Base-by-base conservation (phyloP, 2,329 filamentous ascomycete species). In the Claviceps citrina region DNA sequence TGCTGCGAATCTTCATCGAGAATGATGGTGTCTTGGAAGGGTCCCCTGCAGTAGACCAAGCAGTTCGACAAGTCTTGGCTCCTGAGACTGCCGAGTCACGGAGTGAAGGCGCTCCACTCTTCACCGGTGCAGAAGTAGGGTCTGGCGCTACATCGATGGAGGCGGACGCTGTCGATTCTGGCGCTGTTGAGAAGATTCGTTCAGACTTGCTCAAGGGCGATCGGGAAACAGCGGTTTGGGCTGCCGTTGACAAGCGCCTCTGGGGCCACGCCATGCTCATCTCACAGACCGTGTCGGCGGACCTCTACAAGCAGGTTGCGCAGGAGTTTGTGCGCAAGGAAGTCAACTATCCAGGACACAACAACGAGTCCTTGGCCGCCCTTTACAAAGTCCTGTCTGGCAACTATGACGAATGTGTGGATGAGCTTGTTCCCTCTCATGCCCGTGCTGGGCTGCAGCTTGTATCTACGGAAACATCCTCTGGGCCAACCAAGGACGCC, bases 221-320 rank as follows among this genome's bases (percentile, higher is more conserved):
- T 35, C 76, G 86, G 18, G 86, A 95, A 53, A 84, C 87, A 49
- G 91, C 91, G 5, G 83, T 93, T 0, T 96, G 89, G 89, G 71
- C 81, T 47, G 87, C 91, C 4, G 89, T 86, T 25, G 91, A 98
- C 57, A 86, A 87, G 57, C 77, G 87, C 36, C 66, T 98, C 3
- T 98, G 93, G 93, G 91, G 85, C 2, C 93, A 98, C 58, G 93
- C 91, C 3, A 82, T 98, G 71, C 68, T 98, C 16, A 80, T 98
- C 27, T 81, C 91, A 1, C 73, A 76, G 44, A 78, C 76, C 0
- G 58, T 93, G 61, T 91, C 84, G 1, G 67, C 83, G 36, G 82
- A 84, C 18, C 67, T 93, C 2, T 96, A 93, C 73, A 93, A 86
- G 57, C 84, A 93, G 55, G 87, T 98, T 20, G 77, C 86, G 1